These are phyloP conservation scores for Cutaneotrichosporon sp. DNA, from an alignment of 1,284 basidiomycete species.

Conservation along the genomic window DNA sequence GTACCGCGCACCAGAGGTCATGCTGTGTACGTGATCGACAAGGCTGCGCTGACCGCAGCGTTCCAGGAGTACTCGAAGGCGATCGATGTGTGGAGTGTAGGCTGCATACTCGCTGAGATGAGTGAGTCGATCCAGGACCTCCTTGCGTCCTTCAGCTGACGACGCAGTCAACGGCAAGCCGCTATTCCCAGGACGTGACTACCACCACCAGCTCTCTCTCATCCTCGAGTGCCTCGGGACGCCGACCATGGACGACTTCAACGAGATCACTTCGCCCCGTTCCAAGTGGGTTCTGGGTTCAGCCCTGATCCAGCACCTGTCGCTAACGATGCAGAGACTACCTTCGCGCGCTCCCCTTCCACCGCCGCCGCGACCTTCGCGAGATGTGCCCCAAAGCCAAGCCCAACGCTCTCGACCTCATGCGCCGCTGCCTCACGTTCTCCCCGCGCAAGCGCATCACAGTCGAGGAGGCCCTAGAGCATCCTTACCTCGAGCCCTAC, in stretches of 20 bases:
- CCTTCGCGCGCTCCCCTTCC: constrained; percentile 75
- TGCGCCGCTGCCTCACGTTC: constrained; percentile 84
- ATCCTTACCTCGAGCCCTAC: constrained; percentile 90
- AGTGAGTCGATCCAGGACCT: constrained; percentile 35
- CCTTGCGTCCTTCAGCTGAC: constrained; percentile 4
- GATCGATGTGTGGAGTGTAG: constrained; percentile 90
- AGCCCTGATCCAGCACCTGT: too few species aligned
- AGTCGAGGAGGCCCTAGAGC: constrained; percentile 80
- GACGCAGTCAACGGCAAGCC: constrained; percentile 71
- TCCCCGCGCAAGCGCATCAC: constrained; percentile 86
- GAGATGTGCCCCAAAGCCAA: constrained; percentile 75
- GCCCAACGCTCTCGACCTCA: constrained; percentile 79
- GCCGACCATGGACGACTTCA: constrained; percentile 58
- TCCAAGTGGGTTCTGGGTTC: constrained; percentile 59
- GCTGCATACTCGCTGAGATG: constrained; percentile 92
- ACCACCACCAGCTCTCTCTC: constrained; percentile 53
- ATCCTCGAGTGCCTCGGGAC: constrained; percentile 59
- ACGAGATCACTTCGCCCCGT: constrained; percentile 66
- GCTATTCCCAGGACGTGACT: constrained; percentile 72
- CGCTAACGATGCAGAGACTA: constrained; percentile 7
- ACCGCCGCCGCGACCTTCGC: constrained; percentile 73
- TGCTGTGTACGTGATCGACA: constrained; percentile 59
- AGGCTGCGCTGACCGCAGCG: constrained; percentile 40
- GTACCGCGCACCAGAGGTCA: constrained; percentile 92
- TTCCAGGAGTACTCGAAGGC: constrained; percentile 91